These are phyloP conservation scores for Fonsecaea erecta DNA, from an alignment of 2,329 filamentous ascomycete species.

Conservation along the genomic window DNA sequence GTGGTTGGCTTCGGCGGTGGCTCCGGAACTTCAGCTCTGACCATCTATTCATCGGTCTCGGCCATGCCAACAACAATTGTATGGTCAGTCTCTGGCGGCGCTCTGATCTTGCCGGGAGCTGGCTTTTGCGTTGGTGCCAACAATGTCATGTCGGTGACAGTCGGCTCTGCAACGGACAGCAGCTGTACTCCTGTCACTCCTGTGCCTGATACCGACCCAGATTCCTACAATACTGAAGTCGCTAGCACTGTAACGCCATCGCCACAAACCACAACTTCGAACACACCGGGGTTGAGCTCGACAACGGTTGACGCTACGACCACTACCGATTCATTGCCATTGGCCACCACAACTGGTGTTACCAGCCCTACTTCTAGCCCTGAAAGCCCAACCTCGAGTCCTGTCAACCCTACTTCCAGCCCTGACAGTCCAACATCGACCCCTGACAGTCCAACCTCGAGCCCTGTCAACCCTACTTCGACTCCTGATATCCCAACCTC, in stretches of 20 bases:
- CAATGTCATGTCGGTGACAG: slow-evolving; percentile 15
- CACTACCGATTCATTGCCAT: background rate
- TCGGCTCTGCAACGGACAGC: slow-evolving; percentile 8
- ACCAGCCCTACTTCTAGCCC: background rate
- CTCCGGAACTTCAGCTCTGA: slow-evolving; percentile 8
- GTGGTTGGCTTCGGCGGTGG: slow-evolving; percentile 12
- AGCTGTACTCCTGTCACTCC: slow-evolving; percentile 12
- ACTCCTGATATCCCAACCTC: too few relatives aligned
- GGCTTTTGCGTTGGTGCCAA: slow-evolving; percentile 14
- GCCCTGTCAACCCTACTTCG: too few relatives aligned
- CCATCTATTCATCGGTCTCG: slow-evolving; percentile 13
- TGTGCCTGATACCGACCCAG: slow-evolving; percentile 13
- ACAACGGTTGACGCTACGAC: slow-evolving; percentile 1
- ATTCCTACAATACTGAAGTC: slow-evolving; percentile 12
- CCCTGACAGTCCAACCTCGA: too few relatives aligned
- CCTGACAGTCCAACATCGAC: background rate
- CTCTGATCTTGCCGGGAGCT: slow-evolving; percentile 15
- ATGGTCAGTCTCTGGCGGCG: slow-evolving; percentile 12
- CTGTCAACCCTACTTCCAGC: background rate
- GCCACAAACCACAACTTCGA: slow-evolving; percentile 9
- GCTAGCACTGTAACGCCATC: slow-evolving; percentile 10
- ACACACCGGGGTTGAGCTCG: slow-evolving; percentile 4
- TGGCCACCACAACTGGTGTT: background rate
- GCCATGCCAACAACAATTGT: slow-evolving; percentile 15
- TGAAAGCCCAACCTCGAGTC: background rate